Evolutionary conservation across 768 basidiomycete genomes (phyloP).

Genomic region (Cystofilobasidium ferigula): DNA sequence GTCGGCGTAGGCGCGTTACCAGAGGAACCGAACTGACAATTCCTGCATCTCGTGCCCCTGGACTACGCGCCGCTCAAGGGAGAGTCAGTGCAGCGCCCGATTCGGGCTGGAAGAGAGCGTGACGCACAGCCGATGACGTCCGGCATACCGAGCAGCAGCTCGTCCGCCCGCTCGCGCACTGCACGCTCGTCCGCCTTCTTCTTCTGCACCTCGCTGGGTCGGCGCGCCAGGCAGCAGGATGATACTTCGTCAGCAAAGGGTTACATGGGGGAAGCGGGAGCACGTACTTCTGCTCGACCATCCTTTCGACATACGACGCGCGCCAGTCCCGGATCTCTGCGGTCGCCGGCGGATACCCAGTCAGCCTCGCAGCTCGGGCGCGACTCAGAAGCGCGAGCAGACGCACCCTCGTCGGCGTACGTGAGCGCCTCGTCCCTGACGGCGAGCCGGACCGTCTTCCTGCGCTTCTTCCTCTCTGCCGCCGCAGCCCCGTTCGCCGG

Average conservation of each 20-base stretch:
- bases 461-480: background rate
- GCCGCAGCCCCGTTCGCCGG: background rate
- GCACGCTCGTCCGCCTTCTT: background rate
- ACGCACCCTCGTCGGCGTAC: conserved; percentile 3
- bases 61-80: background rate
- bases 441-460: conserved; percentile 16
- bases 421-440: conserved; percentile 18
- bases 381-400: background rate
- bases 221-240: background rate
- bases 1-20: background rate
- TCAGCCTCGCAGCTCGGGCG: background rate
- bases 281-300: conserved; percentile 8
- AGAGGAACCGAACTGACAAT: background rate
- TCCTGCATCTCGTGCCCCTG: conserved; percentile 3
- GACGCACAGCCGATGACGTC: background rate
- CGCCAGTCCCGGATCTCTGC: conserved; percentile 21
- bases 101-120: background rate
- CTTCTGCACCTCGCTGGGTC: background rate
- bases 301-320: conserved; percentile 12
- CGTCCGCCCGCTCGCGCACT: background rate
- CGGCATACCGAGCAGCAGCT: conserved; percentile 12
- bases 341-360: background rate
- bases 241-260: background rate
- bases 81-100: no score
- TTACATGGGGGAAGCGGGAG: background rate